Conservation (phyloP, 2,329 filamentous ascomycete genomes). For the Colletotrichum horii region DNA sequence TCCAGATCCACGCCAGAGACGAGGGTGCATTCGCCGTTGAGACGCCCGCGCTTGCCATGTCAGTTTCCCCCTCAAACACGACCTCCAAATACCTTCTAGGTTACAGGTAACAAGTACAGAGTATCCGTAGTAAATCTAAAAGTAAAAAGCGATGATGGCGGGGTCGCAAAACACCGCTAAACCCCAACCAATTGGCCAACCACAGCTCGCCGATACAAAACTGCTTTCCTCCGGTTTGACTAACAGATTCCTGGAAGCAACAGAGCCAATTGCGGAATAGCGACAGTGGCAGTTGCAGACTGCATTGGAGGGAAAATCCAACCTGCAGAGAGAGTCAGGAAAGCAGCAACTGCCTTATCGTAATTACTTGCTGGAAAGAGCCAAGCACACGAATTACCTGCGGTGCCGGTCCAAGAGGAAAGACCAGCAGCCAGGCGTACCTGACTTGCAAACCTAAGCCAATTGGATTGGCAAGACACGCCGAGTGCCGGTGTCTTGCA, state of each 20-base stretch:
- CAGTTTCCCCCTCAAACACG: neutral
- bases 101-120: neutral
- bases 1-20: neutral
- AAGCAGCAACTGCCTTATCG: neutral
- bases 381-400: neutral
- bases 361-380: neutral
- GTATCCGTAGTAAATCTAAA: neutral
- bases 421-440: neutral
- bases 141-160: neutral
- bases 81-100: neutral
- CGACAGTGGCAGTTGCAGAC: neutral
- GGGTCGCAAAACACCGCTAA: slow-evolving; percentile 13
- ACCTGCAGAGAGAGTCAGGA: neutral
- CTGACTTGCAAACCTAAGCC: neutral
- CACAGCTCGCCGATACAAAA: slow-evolving; percentile 31
- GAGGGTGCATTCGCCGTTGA: neutral
- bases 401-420: neutral
- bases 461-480: neutral
- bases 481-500: neutral
- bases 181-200: slow-evolving; percentile 34
- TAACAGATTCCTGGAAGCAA: neutral
- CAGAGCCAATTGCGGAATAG: neutral
- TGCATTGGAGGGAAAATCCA: neutral
- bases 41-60: neutral
- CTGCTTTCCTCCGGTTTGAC: slow-evolving; percentile 15